phyloP scores from a whole-genome alignment of 2,329 filamentous ascomycete species.

The Cordyceps militaris region DNA sequence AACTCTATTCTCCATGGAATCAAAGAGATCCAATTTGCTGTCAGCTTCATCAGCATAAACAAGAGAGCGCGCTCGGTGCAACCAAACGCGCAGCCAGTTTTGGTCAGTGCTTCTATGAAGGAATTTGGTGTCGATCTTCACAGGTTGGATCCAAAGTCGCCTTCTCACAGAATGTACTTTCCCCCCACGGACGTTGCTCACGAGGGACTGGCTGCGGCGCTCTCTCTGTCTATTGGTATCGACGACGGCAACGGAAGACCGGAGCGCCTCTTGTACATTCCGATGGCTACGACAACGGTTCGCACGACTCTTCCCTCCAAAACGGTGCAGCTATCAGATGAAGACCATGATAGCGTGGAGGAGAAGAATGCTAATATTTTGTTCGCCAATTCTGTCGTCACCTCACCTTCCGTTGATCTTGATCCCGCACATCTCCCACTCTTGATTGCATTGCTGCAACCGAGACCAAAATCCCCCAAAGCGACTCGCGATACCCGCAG shows the following conservation, averaged over 20 bases:
- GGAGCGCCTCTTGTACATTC: constrained; percentile 84
- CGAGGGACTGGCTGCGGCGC: constrained; percentile 83
- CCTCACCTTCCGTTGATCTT: constrained; percentile 88
- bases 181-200: constrained; percentile 87
- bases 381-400: constrained; percentile 93
- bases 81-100: constrained; percentile 61
- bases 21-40: constrained; percentile 91
- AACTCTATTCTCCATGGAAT: constrained; percentile 86
- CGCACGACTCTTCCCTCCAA: constrained; percentile 93
- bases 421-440: constrained; percentile 88
- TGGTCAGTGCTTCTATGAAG: constrained; percentile 87
- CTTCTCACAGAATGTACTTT: constrained; percentile 98
- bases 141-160: constrained; percentile 83
- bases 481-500: constrained; percentile 45
- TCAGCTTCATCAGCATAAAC: constrained; percentile 83
- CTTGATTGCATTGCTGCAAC: constrained; percentile 67
- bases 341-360: constrained; percentile 58
- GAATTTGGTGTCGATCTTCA: constrained; percentile 92
- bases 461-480: constrained; percentile 33
- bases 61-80: constrained; percentile 67
- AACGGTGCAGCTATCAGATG: constrained; percentile 71
- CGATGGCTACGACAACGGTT: constrained; percentile 93
- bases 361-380: constrained; percentile 94
- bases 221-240: constrained; percentile 86
- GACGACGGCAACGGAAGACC: constrained; percentile 83